These are phyloP conservation scores for Pichia rugopelliculosa DNA, from an alignment of 805 yeast genomes.

Conservation along the genomic window DNA sequence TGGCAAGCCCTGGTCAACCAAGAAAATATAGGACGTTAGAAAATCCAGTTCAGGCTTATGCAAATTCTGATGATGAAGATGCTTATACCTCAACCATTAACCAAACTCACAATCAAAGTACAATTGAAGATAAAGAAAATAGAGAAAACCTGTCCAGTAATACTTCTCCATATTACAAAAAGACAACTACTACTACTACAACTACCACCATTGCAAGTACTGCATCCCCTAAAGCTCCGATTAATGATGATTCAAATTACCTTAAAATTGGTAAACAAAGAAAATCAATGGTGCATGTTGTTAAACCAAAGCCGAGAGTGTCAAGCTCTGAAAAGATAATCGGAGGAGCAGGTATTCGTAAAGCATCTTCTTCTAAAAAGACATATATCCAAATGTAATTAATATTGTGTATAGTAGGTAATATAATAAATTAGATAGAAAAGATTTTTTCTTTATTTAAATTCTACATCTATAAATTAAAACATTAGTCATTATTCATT, in stretches of 20 bases:
- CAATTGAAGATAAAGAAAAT: slow-evolving; percentile 14
- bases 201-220: slow-evolving; percentile 33
- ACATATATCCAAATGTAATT: slow-evolving; percentile 9
- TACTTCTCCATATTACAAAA: slow-evolving; percentile 34
- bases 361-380: slow-evolving; percentile 23
- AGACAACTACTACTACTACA: slow-evolving; percentile 44
- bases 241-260: slow-evolving; percentile 16
- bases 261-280: slow-evolving; percentile 22
- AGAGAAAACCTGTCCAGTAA: slow-evolving; percentile 16
- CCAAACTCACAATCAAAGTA: slow-evolving; percentile 11
- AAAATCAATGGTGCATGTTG: slow-evolving; percentile 16
- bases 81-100: slow-evolving; percentile 16
- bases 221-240: slow-evolving; percentile 18
- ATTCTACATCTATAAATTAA: too few species aligned
- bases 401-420: neutral
- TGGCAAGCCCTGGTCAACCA: slow-evolving; percentile 95
- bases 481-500: too few species aligned
- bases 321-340: slow-evolving; percentile 26
- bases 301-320: slow-evolving; percentile 19
- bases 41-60: slow-evolving; percentile 25
- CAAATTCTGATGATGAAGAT: slow-evolving; percentile 31
- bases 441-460: too few species aligned
- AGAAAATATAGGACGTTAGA: slow-evolving; percentile 50
- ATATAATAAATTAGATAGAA: neutral
- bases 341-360: slow-evolving; percentile 31